Percentiles rank a stretch among this genome's conserved stretches.
phyloP scores from a whole-genome alignment of 495 filamentous ascomycete genomes.

The Aspergillus indologenus region DNA sequence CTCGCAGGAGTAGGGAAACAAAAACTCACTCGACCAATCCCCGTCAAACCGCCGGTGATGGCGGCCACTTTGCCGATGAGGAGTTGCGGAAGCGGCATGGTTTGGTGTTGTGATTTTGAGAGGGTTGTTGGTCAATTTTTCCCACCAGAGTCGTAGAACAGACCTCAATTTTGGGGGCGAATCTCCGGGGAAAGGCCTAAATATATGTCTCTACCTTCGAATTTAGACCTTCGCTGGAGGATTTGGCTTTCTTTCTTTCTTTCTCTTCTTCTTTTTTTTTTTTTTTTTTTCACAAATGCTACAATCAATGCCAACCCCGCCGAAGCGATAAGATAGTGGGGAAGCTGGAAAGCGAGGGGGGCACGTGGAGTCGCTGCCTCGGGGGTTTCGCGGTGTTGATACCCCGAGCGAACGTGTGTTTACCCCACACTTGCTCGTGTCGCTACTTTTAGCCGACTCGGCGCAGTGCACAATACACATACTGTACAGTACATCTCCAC shows the following conservation, averaged over 20 bases:
- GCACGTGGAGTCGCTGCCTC: conserved; percentile 3
- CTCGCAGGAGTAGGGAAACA: not conserved
- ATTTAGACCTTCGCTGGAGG: not conserved
- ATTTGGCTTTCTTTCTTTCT: not conserved
- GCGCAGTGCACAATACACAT: not conserved
- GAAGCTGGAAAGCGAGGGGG: not conserved
- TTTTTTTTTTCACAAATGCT: too few species aligned
- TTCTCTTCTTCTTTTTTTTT: too few species aligned
- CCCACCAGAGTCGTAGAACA: too few species aligned
- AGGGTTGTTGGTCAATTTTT: not conserved
- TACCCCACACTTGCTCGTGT: conserved; percentile 1
- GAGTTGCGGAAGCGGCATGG: conserved; percentile 32
- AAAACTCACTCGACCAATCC: conserved; percentile 59
- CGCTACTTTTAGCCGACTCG: not conserved
- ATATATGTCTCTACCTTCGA: not conserved
- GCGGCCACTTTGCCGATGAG: conserved; percentile 67
- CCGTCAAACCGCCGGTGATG: conserved; percentile 73
- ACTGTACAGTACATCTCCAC: too few species aligned
- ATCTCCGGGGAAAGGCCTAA: not conserved
- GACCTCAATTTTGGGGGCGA: too few species aligned
- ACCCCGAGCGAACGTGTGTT: not conserved
- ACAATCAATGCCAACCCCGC: not conserved
- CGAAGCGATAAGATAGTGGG: not conserved
- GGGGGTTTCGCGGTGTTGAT: conserved; percentile 1
- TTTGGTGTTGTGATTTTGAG: not conserved